These are phyloP conservation scores for Cystobasidium tubakii DNA, from an alignment of 768 basidiomycete species.

Conservation along the genomic window DNA sequence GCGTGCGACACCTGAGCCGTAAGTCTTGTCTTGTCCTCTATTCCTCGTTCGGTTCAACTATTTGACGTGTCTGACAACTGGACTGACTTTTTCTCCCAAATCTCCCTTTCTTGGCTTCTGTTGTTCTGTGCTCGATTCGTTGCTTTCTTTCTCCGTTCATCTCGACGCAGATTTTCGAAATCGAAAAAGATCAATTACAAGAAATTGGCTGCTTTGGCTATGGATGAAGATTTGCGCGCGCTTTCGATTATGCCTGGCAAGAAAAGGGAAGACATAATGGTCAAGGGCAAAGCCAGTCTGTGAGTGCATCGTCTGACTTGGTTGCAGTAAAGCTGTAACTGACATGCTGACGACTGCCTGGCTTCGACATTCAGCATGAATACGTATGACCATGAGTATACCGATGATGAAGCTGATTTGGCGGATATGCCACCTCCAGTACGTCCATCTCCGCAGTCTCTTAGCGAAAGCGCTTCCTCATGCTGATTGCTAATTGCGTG, in stretches of 20 bases:
- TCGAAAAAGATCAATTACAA: conserved; percentile 8
- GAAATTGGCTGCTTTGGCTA: background rate
- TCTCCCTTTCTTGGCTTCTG: no score
- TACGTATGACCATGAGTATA: background rate
- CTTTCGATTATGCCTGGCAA: background rate
- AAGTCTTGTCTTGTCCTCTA: background rate
- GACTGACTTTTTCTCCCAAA: no score
- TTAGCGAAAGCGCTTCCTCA: no score
- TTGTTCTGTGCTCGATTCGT: no score
- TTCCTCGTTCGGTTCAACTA: no score
- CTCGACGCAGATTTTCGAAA: background rate
- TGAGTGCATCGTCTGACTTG: background rate
- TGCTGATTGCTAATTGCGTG: background rate
- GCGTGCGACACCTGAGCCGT: background rate
- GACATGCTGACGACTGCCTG: background rate
- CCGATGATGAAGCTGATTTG: conserved; percentile 9
- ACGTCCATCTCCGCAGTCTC: background rate
- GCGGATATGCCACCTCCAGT: conserved; percentile 4
- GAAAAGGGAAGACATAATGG: background rate
- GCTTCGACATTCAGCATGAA: background rate
- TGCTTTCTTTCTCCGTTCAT: no score
- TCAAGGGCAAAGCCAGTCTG: conserved; percentile 13
- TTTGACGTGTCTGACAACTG: no score
- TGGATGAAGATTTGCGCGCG: background rate
- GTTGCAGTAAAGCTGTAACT: background rate